Percentiles rank a stretch among this genome's conserved stretches.
phyloP scores from a whole-genome alignment of 805 yeast genomes.

The Peterozyma xylosa region DNA sequence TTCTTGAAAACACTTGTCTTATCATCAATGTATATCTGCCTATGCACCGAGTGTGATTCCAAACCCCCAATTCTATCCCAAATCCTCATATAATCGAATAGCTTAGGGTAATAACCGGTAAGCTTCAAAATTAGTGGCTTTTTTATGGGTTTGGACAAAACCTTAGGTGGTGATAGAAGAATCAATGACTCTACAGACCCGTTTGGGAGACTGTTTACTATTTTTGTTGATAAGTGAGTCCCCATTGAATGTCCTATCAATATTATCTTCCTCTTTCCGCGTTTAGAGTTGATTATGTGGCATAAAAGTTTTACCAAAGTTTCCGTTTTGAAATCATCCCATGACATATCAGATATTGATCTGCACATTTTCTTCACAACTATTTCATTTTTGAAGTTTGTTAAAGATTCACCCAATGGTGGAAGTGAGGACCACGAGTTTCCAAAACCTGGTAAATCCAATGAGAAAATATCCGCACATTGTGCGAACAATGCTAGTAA shows the following conservation, averaged over 20 bases:
- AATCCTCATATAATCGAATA: conserved; percentile 49
- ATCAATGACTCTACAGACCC: conserved; percentile 38
- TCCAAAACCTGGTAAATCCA: conserved; percentile 92
- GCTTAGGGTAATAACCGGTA: conserved; percentile 25
- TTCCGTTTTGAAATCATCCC: conserved; percentile 34
- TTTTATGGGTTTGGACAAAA: conserved; percentile 10
- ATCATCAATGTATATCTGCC: conserved; percentile 35
- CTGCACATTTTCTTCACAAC: conserved; percentile 19
- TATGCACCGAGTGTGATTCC: conserved; percentile 47
- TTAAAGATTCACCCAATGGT: conserved; percentile 12
- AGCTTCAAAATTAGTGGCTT: conserved; percentile 21
- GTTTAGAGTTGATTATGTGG: conserved; percentile 27
- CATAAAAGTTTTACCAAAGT: conserved; percentile 31
- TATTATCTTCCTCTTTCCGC: conserved; percentile 36
- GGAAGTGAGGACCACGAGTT: conserved; percentile 20
- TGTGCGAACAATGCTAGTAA: conserved; percentile 56
- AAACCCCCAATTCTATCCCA: conserved; percentile 60
- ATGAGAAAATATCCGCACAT: conserved; percentile 54
- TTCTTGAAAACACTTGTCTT: conserved; percentile 26
- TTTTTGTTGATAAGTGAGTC: conserved; percentile 35
- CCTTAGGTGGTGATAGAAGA: conserved; percentile 38
- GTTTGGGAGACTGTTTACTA: conserved; percentile 28
- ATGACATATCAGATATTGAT: conserved; percentile 22
- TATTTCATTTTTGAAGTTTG: conserved; percentile 12
- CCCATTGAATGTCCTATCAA: conserved; percentile 55